phyloP scores from a whole-genome alignment of 352 stramenopile species.

The Aphanomyces cochlioides region DNA sequence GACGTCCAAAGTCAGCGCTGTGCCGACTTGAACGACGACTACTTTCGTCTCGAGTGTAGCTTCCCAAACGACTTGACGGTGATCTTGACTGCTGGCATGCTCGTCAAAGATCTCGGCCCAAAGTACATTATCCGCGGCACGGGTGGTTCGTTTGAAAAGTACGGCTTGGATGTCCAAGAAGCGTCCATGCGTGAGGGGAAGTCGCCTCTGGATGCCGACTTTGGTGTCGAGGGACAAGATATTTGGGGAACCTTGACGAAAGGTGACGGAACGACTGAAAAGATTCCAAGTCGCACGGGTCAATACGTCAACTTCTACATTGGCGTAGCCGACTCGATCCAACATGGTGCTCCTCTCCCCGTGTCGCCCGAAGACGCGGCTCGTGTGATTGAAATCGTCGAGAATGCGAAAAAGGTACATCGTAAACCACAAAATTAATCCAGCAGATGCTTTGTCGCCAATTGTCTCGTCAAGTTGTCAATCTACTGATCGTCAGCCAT shows the following conservation, averaged over 20 bases:
- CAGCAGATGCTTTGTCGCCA: not conserved
- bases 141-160: conserved; percentile 55
- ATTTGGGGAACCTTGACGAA: conserved; percentile 44
- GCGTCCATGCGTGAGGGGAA: conserved; percentile 51
- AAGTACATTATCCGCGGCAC: conserved; percentile 68
- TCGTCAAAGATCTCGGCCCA: conserved; percentile 52
- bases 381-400: conserved; percentile 67
- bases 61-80: conserved; percentile 49
- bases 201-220: conserved; percentile 39
- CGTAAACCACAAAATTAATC: conserved; percentile 7
- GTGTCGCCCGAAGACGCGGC: conserved; percentile 53
- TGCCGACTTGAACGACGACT: conserved; percentile 62
- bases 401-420: conserved; percentile 59
- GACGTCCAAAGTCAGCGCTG: conserved; percentile 75
- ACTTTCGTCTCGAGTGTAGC: conserved; percentile 66
- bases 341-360: conserved; percentile 41
- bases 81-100: conserved; percentile 62
- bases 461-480: not conserved
- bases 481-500: not conserved
- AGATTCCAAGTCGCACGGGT: conserved; percentile 44
- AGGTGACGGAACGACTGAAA: conserved; percentile 31
- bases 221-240: conserved; percentile 49
- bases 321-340: conserved; percentile 64
- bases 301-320: conserved; percentile 68
- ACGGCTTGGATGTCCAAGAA: conserved; percentile 63